Conservation (phyloP, 768 basidiomycete genomes). For the Heimioporus sp. region DNA sequence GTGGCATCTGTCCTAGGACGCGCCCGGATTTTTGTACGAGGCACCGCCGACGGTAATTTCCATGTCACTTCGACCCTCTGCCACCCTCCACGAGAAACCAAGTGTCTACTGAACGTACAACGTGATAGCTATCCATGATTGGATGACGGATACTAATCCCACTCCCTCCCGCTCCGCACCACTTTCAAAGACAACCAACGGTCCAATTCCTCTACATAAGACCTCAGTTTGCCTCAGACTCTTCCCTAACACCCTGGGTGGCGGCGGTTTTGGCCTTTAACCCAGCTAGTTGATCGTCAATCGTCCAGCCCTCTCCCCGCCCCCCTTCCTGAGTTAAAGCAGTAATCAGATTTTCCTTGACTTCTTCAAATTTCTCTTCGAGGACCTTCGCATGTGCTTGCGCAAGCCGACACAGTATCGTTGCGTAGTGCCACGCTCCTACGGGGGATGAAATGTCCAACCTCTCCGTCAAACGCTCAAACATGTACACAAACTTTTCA, state of each 20-base stretch:
- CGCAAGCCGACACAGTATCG: conserved; percentile 8
- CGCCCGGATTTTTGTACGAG: no score
- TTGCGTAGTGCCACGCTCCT: conserved; percentile 10
- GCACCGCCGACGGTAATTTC: no score
- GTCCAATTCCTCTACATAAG: no score
- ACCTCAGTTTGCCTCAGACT: neutral
- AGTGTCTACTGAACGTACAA: conserved; percentile 48
- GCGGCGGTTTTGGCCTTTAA: neutral
- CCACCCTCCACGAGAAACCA: conserved; percentile 26
- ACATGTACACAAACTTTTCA: conserved; percentile 4
- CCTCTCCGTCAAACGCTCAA: conserved; percentile 1
- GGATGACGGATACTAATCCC: no score
- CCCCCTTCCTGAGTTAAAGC: neutral
- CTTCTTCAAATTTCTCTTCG: neutral
- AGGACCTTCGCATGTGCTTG: neutral
- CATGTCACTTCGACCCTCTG: conserved; percentile 37
- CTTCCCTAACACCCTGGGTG: neutral
- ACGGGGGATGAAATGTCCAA: conserved; percentile 2
- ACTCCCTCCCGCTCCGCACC: conserved; percentile 64
- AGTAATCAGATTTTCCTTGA: neutral
- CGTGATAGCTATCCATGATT: no score
- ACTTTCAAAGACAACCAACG: no score
- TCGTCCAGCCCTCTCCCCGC: neutral
- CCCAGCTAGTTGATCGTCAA: neutral
- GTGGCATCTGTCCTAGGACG: no score